phyloP scores from a whole-genome alignment of 108 stramenopile genomes.

The Skeletonema potamos region DNA sequence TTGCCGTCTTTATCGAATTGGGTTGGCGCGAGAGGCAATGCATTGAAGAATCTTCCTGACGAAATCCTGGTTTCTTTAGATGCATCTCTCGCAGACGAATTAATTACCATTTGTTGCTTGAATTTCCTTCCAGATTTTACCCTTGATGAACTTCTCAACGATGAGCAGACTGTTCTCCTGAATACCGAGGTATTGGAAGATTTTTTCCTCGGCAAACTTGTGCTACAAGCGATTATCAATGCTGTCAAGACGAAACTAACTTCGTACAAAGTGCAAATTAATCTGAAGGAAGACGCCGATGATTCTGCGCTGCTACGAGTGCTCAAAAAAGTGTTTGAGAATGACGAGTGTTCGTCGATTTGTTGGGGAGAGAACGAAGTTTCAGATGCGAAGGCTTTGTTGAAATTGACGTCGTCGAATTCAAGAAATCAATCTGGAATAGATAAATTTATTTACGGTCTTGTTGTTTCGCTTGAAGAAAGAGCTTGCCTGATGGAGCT shows the following conservation, averaged over 20 bases:
- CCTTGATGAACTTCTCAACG: constrained; percentile 50
- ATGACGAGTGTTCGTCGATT: constrained; percentile 8
- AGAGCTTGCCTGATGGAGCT: constrained; percentile 31
- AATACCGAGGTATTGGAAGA: constrained; percentile 46
- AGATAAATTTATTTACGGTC: constrained; percentile 47
- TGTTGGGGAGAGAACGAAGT: constrained; percentile 26
- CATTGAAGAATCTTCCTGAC: constrained; percentile 25
- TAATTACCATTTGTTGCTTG: constrained; percentile 62
- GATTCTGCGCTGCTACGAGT: constrained; percentile 7
- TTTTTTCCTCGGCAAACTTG: constrained; percentile 72
- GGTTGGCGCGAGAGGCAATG: neutral
- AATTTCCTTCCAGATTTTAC: constrained; percentile 70
- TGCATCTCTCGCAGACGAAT: constrained; percentile 53
- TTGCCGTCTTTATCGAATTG: constrained; percentile 6
- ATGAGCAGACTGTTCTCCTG: constrained; percentile 12
- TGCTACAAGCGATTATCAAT: constrained; percentile 49
- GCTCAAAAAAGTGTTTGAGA: constrained; percentile 6
- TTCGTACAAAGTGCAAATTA: constrained; percentile 20
- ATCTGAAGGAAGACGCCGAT: neutral
- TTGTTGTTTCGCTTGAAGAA: constrained; percentile 61
- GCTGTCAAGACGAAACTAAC: constrained; percentile 42
- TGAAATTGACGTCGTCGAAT: neutral
- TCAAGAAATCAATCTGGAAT: constrained; percentile 13
- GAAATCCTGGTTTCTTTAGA: constrained; percentile 33
- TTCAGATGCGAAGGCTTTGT: constrained; percentile 15